phyloP scores from a whole-genome alignment of 1,139 yeast species.

The Pichia sp. region DNA sequence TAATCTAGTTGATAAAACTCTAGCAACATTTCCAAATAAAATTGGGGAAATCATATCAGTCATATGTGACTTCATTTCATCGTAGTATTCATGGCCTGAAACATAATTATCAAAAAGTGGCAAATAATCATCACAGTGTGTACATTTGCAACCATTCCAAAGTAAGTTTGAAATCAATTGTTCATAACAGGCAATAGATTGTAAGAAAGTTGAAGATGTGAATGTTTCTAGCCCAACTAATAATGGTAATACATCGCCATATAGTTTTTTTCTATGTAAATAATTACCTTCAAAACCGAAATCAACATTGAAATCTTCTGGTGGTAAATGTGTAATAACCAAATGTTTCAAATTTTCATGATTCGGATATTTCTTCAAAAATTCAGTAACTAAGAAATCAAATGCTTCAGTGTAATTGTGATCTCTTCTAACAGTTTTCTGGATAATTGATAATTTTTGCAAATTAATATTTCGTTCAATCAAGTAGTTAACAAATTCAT shows the following conservation, averaged over 20 bases:
- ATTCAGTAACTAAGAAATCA: slow-evolving; percentile 44
- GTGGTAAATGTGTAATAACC: slow-evolving; percentile 47
- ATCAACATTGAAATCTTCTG: slow-evolving; percentile 38
- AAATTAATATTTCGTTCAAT: slow-evolving; percentile 24
- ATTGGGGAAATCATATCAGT: slow-evolving; percentile 57
- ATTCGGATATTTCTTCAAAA: slow-evolving; percentile 36
- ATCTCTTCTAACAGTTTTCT: slow-evolving; percentile 37
- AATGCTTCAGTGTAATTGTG: slow-evolving; percentile 51
- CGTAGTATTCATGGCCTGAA: slow-evolving; percentile 56
- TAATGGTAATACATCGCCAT: slow-evolving; percentile 42
- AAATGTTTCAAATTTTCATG: slow-evolving; percentile 32
- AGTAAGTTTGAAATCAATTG: slow-evolving; percentile 59
- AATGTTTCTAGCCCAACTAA: slow-evolving; percentile 38
- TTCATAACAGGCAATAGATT: slow-evolving; percentile 59
- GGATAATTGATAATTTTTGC: slow-evolving; percentile 40
- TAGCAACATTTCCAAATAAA: slow-evolving; percentile 47
- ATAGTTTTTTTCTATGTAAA: slow-evolving; percentile 47
- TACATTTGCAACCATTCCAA: slow-evolving; percentile 73
- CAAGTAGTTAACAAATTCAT: slow-evolving; percentile 33
- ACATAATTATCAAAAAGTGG: slow-evolving; percentile 50
- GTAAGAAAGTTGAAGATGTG: slow-evolving; percentile 51
- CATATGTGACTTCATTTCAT: slow-evolving; percentile 37
- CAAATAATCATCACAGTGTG: slow-evolving; percentile 43
- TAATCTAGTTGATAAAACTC: slow-evolving; percentile 35
- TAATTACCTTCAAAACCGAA: slow-evolving; percentile 74